Percentiles rank a stretch among this genome's conserved stretches.
phyloP scores from a whole-genome alignment of 257 asterid genomes.

The Ocimum tenuiflorum region DNA sequence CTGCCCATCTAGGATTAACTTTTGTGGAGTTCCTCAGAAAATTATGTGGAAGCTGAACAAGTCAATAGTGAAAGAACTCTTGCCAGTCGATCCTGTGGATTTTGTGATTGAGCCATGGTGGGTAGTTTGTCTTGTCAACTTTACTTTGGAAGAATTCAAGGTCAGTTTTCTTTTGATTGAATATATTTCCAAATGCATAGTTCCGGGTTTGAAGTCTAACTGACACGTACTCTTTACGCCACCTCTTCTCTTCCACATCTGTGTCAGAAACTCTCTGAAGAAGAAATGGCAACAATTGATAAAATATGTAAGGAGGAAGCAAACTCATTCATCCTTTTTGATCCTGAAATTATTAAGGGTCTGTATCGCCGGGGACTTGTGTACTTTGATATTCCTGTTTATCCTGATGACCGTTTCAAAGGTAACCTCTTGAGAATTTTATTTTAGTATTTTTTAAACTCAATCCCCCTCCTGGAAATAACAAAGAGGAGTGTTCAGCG shows the following conservation, averaged over 20 bases:
- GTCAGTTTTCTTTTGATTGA: constrained; percentile 34
- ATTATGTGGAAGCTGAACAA: constrained; percentile 99
- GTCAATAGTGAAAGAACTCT: constrained; percentile 89
- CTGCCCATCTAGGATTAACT: constrained; percentile 26
- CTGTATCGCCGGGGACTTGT: constrained; percentile 82
- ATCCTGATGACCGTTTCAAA: constrained; percentile 93
- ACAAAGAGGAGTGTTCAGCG: background rate
- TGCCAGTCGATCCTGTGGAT: constrained; percentile 91
- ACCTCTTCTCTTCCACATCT: no score
- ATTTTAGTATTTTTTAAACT: background rate
- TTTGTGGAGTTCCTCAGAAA: constrained; percentile 73
- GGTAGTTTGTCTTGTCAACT: constrained; percentile 98
- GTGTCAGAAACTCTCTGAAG: constrained; percentile 89
- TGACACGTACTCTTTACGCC: background rate
- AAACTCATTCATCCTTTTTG: constrained; percentile 81
- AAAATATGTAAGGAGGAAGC: constrained; percentile 98
- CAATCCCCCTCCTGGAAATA: background rate
- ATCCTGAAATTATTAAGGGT: constrained; percentile 80
- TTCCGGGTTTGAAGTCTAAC: constrained; percentile 11
- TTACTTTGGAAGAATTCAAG: constrained; percentile 97
- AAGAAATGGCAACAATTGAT: constrained; percentile 95
- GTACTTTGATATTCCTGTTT: constrained; percentile 92
- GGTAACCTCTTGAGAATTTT: constrained; percentile 38
- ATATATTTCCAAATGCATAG: constrained; percentile 16
- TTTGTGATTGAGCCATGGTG: constrained; percentile 95